Conservation (phyloP, 441 rosid species). For the Iberis amara region DNA sequence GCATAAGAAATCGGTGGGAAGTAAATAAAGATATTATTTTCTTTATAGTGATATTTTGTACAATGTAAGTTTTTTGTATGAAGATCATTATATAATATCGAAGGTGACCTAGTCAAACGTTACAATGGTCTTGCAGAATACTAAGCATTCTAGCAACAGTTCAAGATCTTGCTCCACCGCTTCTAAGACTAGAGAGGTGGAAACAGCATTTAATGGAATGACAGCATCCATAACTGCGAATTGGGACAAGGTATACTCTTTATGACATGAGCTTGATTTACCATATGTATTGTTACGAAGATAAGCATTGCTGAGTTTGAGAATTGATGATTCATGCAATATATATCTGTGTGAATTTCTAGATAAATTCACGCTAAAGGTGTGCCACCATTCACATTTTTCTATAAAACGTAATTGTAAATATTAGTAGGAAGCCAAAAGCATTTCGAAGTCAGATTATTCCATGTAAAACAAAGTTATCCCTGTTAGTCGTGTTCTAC, state of each 20-base stretch:
- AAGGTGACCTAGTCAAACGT: constrained; percentile 14
- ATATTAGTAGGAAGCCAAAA: no score
- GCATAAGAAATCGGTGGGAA: constrained; percentile 15
- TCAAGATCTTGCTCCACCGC: constrained; percentile 57
- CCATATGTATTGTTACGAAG: constrained; percentile 6
- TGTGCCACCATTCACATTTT: no score
- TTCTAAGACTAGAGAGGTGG: constrained; percentile 39
- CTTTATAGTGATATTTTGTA: constrained; percentile 2
- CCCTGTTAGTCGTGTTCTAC: constrained; percentile 5
- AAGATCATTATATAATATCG: constrained; percentile 7
- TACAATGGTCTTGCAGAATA: constrained; percentile 40
- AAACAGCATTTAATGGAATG: constrained; percentile 36
- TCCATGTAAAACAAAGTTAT: constrained; percentile 9
- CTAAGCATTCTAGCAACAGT: constrained; percentile 52
- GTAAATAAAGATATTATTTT: constrained; percentile 1
- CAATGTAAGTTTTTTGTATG: neutral
- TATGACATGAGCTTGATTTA: constrained; percentile 4
- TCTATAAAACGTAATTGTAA: no score
- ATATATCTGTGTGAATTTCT: no score
- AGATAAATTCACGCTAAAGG: no score
- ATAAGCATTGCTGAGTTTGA: constrained; percentile 4
- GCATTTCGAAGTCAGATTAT: no score
- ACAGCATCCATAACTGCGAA: constrained; percentile 36
- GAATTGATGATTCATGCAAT: constrained; percentile 16
- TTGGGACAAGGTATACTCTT: constrained; percentile 74